Conservation (phyloP, 208 protist genomes). For the Leishmania mexicana region DNA sequence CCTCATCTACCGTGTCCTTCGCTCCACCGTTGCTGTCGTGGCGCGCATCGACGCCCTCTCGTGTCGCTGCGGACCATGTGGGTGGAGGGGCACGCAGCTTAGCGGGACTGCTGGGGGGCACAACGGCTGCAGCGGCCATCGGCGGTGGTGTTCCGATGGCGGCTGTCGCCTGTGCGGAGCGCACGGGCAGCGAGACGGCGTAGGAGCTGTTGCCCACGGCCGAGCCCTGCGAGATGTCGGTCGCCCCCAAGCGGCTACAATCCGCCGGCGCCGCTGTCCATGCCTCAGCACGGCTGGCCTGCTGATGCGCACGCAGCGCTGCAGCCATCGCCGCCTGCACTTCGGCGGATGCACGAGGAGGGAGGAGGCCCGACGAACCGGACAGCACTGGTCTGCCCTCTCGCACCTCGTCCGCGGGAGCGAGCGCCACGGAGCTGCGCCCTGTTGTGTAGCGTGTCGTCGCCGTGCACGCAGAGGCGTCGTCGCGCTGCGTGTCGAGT, state of each 20-base stretch:
- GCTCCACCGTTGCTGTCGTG: neutral
- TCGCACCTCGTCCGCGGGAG: neutral
- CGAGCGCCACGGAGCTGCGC: neutral
- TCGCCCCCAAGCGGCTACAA: neutral
- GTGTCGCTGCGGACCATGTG: neutral
- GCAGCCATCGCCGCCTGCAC: conserved; percentile 18
- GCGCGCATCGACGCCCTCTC: neutral
- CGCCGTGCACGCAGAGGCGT: conserved; percentile 10
- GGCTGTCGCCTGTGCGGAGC: conserved; percentile 5
- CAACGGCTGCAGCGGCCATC: neutral
- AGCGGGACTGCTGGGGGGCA: neutral
- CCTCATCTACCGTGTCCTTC: neutral
- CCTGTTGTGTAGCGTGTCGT: conserved; percentile 32
- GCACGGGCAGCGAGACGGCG: conserved; percentile 12
- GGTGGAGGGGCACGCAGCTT: neutral
- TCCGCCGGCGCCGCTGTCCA: neutral
- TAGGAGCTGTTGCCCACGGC: conserved; percentile 8
- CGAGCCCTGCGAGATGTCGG: conserved; percentile 2
- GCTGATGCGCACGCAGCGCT: conserved; percentile 16
- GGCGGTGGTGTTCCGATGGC: neutral
- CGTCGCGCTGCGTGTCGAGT: conserved; percentile 21
- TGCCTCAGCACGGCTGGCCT: neutral
- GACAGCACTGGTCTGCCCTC: neutral
- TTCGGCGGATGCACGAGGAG: conserved; percentile 16
- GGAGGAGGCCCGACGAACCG: conserved; percentile 6